Conservation (phyloP, 495 filamentous ascomycete species). For the Filosporella fistucella region DNA sequence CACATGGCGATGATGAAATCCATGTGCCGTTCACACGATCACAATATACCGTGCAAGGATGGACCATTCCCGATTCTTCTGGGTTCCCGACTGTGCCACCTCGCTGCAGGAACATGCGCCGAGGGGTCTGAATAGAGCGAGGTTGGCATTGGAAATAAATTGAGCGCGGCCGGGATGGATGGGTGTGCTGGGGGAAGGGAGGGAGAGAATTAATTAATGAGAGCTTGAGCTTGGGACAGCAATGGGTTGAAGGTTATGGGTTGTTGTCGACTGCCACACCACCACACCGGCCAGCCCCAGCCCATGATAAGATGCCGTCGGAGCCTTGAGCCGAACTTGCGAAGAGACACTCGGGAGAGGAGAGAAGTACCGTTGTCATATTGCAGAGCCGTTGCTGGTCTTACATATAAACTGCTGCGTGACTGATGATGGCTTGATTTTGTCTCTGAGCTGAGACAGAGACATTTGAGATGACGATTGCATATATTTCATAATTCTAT, state of each 20-base stretch:
- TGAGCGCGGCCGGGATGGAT: too few relatives aligned
- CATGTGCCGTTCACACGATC: slow-evolving; percentile 13
- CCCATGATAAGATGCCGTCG: slow-evolving; percentile 14
- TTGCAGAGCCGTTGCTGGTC: background rate
- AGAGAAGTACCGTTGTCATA: background rate
- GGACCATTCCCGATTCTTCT: slow-evolving; percentile 10
- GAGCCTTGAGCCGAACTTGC: slow-evolving; percentile 15
- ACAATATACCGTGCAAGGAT: slow-evolving; percentile 17
- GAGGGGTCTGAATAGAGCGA: background rate
- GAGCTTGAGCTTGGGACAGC: too few relatives aligned
- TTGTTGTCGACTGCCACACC: background rate
- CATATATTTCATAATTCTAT: too few relatives aligned
- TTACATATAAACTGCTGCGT: background rate
- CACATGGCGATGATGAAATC: slow-evolving; percentile 1
- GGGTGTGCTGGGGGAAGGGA: background rate
- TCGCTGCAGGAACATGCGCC: slow-evolving; percentile 22
- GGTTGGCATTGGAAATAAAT: background rate
- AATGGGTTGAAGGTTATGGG: background rate
- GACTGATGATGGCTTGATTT: background rate
- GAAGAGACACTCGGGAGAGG: background rate
- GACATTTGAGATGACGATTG: too few relatives aligned
- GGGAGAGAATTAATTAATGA: background rate
- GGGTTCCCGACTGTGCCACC: slow-evolving; percentile 17
- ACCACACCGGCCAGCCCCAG: background rate
- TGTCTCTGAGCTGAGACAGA: background rate